Evolutionary conservation across 805 yeast species (phyloP).

Genomic region (Kodamaea sagamina): DNA sequence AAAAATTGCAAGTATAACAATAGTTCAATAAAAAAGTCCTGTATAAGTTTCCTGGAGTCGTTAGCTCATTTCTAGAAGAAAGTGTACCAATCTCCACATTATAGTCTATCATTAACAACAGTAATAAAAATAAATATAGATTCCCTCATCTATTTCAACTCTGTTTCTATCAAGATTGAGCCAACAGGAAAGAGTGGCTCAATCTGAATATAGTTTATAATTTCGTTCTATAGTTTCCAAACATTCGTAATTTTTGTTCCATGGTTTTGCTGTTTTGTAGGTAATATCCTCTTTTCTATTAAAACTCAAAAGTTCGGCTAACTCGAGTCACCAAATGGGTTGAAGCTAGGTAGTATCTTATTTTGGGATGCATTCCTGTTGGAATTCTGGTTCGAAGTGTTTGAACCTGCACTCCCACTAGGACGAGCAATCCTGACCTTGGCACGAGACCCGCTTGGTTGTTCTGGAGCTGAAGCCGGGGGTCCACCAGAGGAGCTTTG

Average conservation of each 20-base stretch:
- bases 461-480: slow-evolving; percentile 1
- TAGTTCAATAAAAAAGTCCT: slow-evolving; percentile 8
- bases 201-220: not conserved
- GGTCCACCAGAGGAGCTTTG: slow-evolving; percentile 2
- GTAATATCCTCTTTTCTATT: slow-evolving; percentile 4
- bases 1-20: not conserved
- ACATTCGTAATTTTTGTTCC: slow-evolving; percentile 1
- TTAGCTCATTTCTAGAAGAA: not conserved
- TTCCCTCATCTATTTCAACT: not conserved
- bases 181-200: not conserved
- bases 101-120: slow-evolving; percentile 12
- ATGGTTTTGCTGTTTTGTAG: not conserved
- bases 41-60: slow-evolving; percentile 10
- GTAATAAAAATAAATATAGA: slow-evolving; percentile 2
- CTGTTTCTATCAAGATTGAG: slow-evolving; percentile 5
- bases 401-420: slow-evolving; percentile 7
- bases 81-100: not conserved
- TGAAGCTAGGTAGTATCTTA: slow-evolving; percentile 25
- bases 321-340: slow-evolving; percentile 27
- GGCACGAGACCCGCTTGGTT: slow-evolving; percentile 4
- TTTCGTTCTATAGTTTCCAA: slow-evolving; percentile 3
- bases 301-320: not conserved
- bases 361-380: slow-evolving; percentile 8
- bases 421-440: slow-evolving; percentile 6
- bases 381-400: not conserved